Base-by-base conservation (phyloP, 2,329 filamentous ascomycete genomes). In the Arthroderma uncinatum region DNA sequence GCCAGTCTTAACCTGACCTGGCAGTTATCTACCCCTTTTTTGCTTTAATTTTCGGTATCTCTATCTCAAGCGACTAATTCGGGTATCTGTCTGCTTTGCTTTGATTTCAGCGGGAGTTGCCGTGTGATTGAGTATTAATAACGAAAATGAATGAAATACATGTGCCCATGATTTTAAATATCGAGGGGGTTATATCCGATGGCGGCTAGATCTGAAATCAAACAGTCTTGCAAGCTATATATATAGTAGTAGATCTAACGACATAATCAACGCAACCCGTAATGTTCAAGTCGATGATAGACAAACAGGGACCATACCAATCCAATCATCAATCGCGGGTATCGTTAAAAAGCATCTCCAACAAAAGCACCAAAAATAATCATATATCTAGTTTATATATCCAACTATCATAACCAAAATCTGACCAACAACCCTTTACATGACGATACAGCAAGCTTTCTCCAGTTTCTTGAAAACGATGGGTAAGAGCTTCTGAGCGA, bases 391-490 rank as follows among this genome's bases (percentile, higher is more conserved):
- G 14, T 6, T 33, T 25, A 28, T 16, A 19, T 4, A 50, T 50
- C 47, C 12, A 33, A 50, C n/a, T 30, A 16, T 16, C 14, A 10
- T 30, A 4, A 33, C 19, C 12, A 50, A 34, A 16, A 33, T 30
- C 47, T 5, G n/a, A 12, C 14, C 28, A 14, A 34, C 25, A 50
- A 19, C 2, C 30, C 14, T 10, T 74, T 75, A 92, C 87, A 91
- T 91, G 65, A 92, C 81, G 39, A 82, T 74, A 75, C 87, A 91
- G 72, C 86, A 91, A 58, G 74, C 74, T 70, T 82, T 83, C 69
- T 83, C 82, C 68, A 89, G 68, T 73, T 83, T 83, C 66, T 77
- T 79, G 61, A 87, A 66, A 36, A 88, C 66, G 68, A 75, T 80
- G 6, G 80, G 79, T 63, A 87, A 66, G 33, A 82, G 67, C 68